Evolutionary conservation across 2,329 filamentous ascomycete genomes (phyloP), one percentile per base, ranked within the genome.

Genomic region (Sarocladium kiliense): DNA sequence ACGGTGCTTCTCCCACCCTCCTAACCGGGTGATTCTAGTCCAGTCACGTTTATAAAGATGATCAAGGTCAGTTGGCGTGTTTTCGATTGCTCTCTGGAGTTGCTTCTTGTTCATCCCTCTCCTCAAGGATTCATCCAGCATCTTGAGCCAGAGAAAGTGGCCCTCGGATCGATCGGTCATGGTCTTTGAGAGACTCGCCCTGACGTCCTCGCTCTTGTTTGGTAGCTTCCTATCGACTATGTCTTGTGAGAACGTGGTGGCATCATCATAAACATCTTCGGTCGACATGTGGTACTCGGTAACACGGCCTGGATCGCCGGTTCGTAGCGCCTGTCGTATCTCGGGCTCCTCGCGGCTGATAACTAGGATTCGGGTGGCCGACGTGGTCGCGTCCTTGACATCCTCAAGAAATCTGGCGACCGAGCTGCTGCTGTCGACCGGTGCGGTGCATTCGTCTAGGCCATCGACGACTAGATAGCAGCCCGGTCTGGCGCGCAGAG

Each of bases 121-220:
- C 0, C 58, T 55, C 0, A 72, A 42, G 3, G 61, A 57, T 1
- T 60, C 30, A 6, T 64, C 63, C 11, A 68, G 62, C 56, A 72
- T 30, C 16, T 63, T 66, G 1, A 72, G 57, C 60, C 62, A 71
- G 0, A 72, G 42, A 32, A 73, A 72, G 34, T 71, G 69, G 0
- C 67, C 71, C 1, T 67, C 57, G 25, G 64, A 70, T 1, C 62
- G 57, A 2, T 63, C 50, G 0, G 66, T 55, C 55, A 72, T 62
- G n/a, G 41, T 55, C 3, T 60, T 11, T 1, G 66, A 64, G 1
- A 71, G 54, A 0, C 58, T 42, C 0, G 54, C 1, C 18, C 56
- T 57, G 0, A 66, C 23, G 1, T 39, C 19, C 0, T 63, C 21
- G 6, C 54, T 60, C 18, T 70, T 67, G 2, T 66, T 66, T 0